Evolutionary conservation across 2,329 filamentous ascomycete genomes (phyloP).

Genomic region (Alternaria incomplexa): DNA sequence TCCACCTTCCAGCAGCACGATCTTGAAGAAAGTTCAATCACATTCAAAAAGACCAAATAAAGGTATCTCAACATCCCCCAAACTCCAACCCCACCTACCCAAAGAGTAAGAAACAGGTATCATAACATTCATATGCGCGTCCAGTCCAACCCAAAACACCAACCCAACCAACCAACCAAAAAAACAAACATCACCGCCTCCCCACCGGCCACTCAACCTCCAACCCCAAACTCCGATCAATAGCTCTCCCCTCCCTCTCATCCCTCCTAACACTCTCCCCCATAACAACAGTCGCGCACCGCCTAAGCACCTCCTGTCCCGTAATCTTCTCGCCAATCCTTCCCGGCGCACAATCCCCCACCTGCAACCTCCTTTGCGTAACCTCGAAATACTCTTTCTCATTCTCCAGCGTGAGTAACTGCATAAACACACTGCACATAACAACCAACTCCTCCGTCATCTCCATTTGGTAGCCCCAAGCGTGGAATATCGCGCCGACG

Average conservation of each 20-base stretch:
- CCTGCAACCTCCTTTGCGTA: constrained; percentile 32
- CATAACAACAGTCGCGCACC: constrained; percentile 43
- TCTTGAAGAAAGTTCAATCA: neutral
- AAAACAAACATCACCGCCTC: neutral
- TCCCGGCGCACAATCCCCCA: constrained; percentile 37
- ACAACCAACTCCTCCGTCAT: constrained; percentile 42
- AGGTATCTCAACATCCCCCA: constrained; percentile 2
- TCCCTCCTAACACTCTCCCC: constrained; percentile 43
- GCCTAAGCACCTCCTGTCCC: constrained; percentile 34
- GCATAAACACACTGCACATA: constrained; percentile 42
- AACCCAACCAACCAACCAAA: neutral
- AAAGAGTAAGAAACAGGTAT: neutral
- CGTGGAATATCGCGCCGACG: constrained; percentile 36
- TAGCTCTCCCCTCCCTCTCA: constrained; percentile 37
- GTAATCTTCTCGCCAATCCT: constrained; percentile 28
- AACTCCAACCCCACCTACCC: neutral
- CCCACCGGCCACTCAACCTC: constrained; percentile 21
- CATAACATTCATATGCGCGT: neutral
- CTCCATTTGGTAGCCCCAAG: constrained; percentile 45
- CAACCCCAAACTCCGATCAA: constrained; percentile 24
- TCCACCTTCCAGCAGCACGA: neutral
- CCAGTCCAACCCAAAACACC: neutral
- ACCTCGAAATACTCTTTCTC: constrained; percentile 33
- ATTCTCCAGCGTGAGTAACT: constrained; percentile 36
- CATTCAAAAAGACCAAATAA: neutral